Base-by-base conservation (phyloP, 2,329 filamentous ascomycete species). In the Macrophomina phaseolina region DNA sequence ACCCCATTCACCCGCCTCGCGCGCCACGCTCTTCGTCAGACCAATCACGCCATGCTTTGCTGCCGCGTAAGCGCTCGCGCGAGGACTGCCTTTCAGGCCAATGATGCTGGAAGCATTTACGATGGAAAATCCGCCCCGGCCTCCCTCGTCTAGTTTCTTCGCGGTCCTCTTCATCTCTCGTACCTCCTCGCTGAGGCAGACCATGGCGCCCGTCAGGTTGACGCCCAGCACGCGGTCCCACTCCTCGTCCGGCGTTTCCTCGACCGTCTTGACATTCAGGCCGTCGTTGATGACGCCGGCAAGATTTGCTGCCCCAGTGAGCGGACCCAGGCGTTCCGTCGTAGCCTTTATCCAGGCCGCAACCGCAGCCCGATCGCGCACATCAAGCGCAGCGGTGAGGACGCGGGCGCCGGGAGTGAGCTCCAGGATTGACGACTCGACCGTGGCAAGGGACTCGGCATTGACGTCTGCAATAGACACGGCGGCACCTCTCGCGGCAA, bases 271-370 rank as follows among this genome's bases (percentile, higher is more conserved):
- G 5, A 73, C 66, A 32, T 72, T 73, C 66, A 70, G 70, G 18
- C 73, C 71, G 16, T 68, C 70, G 1, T 77, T 76, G 38, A 78
- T 74, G 9, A 79, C 72, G 1, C 79, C 79, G 0, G 86, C 86
- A 8, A 85, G 79, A 64, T 89, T 87, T 11, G 83, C 85, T 23
- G 85, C 84, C 4, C 85, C 82, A 70, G 87, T 83, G 8, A 87
- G 79, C 62, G 81, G 81, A 4, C 85, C 86, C 63, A 84, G 84
- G 38, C 78, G 78, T n/a, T 77, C 70, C n/a, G 87, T 71, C 5
- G 74, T 76, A 1, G 67, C 73, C 11, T 82, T 80, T 56, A 86
- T 81, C 85, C 85, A 87, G 23, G 71, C 71, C 36, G 87, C 83
- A 9, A 87, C 85, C 34, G 85, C 65, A 5, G 74, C 71, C 58